Conservation (phyloP, 148 eudicot species). For the Cornus kousa region DNA sequence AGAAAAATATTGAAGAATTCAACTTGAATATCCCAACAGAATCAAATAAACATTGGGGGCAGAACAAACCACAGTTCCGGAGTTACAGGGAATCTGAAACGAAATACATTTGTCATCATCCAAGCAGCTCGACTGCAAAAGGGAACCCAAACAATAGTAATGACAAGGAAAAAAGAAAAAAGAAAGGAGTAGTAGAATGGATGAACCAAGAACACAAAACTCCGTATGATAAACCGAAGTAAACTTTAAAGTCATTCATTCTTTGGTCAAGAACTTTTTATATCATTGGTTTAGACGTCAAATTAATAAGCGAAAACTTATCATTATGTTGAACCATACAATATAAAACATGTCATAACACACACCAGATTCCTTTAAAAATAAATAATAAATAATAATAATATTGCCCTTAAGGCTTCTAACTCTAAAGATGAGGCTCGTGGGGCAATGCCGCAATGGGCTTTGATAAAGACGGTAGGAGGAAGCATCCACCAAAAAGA, state of each 20-base stretch:
- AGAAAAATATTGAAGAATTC: constrained; percentile 1
- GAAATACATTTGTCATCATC: constrained; percentile 57
- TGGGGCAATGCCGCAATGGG: too few species aligned
- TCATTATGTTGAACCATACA: not conserved
- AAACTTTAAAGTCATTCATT: not conserved
- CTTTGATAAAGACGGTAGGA: too few species aligned
- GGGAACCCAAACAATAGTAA: not conserved
- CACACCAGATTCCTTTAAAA: not conserved
- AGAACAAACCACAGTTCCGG: constrained; percentile 52
- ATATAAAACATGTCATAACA: too few species aligned
- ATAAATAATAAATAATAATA: too few species aligned
- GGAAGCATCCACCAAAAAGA: too few species aligned
- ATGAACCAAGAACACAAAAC: not conserved
- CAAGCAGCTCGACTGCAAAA: constrained; percentile 54
- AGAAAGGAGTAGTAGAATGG: not conserved
- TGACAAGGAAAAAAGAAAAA: not conserved
- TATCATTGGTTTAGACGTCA: not conserved
- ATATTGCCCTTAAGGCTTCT: too few species aligned
- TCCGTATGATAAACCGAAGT: not conserved
- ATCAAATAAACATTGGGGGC: constrained; percentile 14
- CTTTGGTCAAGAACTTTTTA: not conserved
- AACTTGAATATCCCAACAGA: constrained; percentile 2
- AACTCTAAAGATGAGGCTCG: too few species aligned
- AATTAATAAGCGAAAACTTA: not conserved
- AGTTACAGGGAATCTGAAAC: constrained; percentile 46